Evolutionary conservation across 257 asterid species (phyloP), one percentile per base, ranked within the genome.

Genomic region (Schizonepeta tenuifolia): DNA sequence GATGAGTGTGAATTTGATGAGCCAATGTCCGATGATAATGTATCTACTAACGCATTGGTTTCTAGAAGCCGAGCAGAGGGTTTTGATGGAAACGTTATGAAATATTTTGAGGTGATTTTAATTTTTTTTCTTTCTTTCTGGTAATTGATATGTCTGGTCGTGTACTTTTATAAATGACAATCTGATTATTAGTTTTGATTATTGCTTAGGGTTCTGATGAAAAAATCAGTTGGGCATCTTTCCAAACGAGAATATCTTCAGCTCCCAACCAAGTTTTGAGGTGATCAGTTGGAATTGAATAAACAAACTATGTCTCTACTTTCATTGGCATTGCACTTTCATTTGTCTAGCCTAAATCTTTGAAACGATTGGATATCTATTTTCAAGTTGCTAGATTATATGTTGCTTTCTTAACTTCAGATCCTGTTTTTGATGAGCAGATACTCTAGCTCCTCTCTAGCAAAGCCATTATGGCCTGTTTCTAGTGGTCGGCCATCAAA

Each of bases 261-360:
- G 89, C 91, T 51, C 99, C 97, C 0, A 89, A 85, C 38, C 98
- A 95, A 88, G 85, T 92, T 20, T 69, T 95, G 82, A 95, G 99
- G 99, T 92, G 72, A 84, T 63, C 43, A 20, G 17, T 56, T 54
- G 67, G 41, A 38, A 9, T 35, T 57, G 22, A 44, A 57, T 67
- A 67, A 44, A 24, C 26, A 24, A 55, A 66, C 35, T 24, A 3
- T 70, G 28, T 78, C 69, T 72, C 22, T 24, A 26, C 54, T 62
- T 59, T 24, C 61, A 3, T 12, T 35, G 55, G 13, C 69, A 70
- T 46, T 53, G 18, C 46, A 18, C n/a, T 73, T 72, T 58, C 13
- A 8, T 0, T 1, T 64, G 65, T 47, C 49, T 49, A 20, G 56
- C 44, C 35, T 33, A 31, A 46, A 70, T 65, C 28, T 35, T 67